Percentiles rank a stretch among this genome's conserved stretches.
These are phyloP conservation scores for Casuarina equisetifolia DNA, from an alignment of 306 rosid species.

Conservation along the genomic window DNA sequence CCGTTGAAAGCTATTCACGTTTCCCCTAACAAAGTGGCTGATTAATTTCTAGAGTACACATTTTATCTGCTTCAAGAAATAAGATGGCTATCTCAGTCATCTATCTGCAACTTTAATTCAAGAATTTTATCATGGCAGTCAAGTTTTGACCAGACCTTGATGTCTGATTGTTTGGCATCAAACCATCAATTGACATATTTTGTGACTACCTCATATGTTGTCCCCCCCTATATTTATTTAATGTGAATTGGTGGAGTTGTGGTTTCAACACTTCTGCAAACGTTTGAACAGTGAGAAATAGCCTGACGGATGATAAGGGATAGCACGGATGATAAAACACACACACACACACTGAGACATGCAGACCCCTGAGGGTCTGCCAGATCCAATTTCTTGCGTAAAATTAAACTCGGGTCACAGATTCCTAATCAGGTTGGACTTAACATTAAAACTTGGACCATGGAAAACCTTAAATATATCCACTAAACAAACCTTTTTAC, in stretches of 20 bases:
- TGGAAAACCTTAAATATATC: constrained; percentile 6
- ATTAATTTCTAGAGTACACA: neutral
- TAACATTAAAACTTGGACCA: neutral
- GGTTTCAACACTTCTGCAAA: neutral
- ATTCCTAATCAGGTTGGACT: neutral
- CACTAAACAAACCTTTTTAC: constrained; percentile 7
- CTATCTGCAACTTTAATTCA: neutral
- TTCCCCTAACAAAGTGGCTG: neutral
- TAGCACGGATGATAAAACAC: neutral
- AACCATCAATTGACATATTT: neutral
- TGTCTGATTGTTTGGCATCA: neutral
- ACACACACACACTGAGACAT: neutral
- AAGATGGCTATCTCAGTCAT: neutral
- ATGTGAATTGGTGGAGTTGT: neutral
- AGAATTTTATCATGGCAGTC: neutral
- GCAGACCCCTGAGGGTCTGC: neutral
- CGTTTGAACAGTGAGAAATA: neutral
- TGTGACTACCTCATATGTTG: neutral
- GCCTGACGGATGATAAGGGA: neutral
- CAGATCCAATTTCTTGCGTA: neutral
- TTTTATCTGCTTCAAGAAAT: neutral
- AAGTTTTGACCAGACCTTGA: neutral
- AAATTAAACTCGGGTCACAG: neutral
- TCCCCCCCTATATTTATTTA: neutral
- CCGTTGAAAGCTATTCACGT: neutral